Evolutionary conservation across 75 land plant genomes (phyloP), one percentile per base, ranked within the genome.

Genomic region (Cunninghamia lanceolata): DNA sequence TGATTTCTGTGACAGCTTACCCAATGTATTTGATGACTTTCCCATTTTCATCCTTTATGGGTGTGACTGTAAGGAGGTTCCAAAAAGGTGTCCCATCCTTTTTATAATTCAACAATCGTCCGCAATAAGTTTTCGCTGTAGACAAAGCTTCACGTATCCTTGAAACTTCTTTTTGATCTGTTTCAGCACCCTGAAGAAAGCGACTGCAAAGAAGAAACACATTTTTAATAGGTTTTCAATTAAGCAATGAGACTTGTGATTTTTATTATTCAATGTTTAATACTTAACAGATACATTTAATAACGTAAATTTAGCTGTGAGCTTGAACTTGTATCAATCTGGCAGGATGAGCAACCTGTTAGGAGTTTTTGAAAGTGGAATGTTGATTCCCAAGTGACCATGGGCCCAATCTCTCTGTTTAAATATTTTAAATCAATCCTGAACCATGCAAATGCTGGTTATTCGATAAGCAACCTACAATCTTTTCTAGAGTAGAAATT

Each of bases 31-130:
- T 96, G 80, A 96, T 85, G 74, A 92, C 84, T 30, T 94, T 91
- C 74, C 95, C 98, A 52, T 46, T 47, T 34, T 93, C 94, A 89
- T 96, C 94, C 85, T 93, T 92, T 83, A 96, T 95, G 11, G 98
- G 98, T 34, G 98, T 91, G 34, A 95, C 82, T 17, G 98, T 96
- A 14, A 96, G 91, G 78, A 96, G 91, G 81, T 96, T 96, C 98
- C 98, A 96, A 83, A 96, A 96, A 13, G 94, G 90, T 17, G 92
- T 91, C 0, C 98, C 96, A 90, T 96, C 87, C 86, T 95, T 95
- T 89, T 93, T 95, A 88, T 96, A 96, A 87, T 96, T 96, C 63
- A 96, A 85, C 45, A 96, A 85, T 74, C 98, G 92, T 14, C 98
- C 98, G 84, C 98, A 96, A 88, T 91, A 96, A 85, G 90, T 95